Evolutionary conservation across 169 alveolate genomes (phyloP).

Genomic region (Plasmodium coatneyi): DNA sequence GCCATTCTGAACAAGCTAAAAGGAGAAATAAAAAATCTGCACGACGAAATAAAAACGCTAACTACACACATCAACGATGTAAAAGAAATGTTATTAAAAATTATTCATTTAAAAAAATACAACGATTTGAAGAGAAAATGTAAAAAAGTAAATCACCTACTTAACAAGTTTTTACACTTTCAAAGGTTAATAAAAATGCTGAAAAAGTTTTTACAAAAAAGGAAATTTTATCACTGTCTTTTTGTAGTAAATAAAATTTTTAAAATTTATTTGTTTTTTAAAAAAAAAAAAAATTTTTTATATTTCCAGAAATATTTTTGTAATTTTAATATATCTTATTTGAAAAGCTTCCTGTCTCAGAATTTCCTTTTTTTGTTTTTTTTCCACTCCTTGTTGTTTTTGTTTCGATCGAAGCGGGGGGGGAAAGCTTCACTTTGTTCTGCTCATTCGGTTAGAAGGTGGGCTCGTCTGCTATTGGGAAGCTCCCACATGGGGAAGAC

Average conservation of each 20-base stretch:
- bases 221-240: slow-evolving; percentile 6
- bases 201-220: neutral
- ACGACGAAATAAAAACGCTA: neutral
- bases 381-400: neutral
- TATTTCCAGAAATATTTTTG: slow-evolving; percentile 10
- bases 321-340: slow-evolving; percentile 11
- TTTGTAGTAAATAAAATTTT: neutral
- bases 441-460: neutral
- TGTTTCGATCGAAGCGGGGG: neutral
- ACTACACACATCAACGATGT: neutral
- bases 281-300: neutral
- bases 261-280: neutral
- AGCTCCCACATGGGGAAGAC: neutral
- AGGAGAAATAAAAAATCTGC: slow-evolving; percentile 12
- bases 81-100: neutral
- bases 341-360: neutral
- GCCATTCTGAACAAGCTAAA: neutral
- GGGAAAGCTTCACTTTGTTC: neutral
- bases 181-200: neutral
- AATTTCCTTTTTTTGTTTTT: slow-evolving; percentile 12
- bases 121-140: slow-evolving; percentile 14
- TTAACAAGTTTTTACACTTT: slow-evolving; percentile 1
- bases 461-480: neutral
- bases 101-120: slow-evolving; percentile 21
- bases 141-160: neutral